These are phyloP conservation scores for Periconia sp. DNA, from an alignment of 2,329 filamentous ascomycete species.

Conservation along the genomic window DNA sequence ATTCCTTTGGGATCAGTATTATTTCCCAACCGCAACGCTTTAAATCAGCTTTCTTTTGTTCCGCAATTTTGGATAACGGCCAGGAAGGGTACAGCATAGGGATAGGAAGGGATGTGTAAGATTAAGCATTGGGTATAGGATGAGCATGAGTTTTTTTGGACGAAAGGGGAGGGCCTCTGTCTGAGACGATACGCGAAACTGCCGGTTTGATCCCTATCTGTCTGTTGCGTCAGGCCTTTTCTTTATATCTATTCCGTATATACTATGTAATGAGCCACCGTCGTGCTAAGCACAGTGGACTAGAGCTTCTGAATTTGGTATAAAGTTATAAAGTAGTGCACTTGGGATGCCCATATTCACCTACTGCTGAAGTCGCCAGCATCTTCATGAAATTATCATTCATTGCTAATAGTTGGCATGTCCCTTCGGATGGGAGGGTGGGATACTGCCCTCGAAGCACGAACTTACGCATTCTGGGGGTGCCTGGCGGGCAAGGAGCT, in stretches of 20 bases:
- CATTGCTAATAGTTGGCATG: no score
- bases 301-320: no score
- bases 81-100: slow-evolving; percentile 17
- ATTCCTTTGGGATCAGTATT: slow-evolving; percentile 97
- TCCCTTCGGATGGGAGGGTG: no score
- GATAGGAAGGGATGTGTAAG: slow-evolving; percentile 16
- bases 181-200: slow-evolving; percentile 9
- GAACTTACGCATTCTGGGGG: no score
- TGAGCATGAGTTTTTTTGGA: slow-evolving; percentile 4
- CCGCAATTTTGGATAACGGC: slow-evolving; percentile 3
- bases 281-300: no score
- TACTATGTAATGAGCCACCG: no score
- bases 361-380: no score
- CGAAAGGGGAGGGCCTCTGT: background rate
- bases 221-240: background rate
- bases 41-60: slow-evolving; percentile 34
- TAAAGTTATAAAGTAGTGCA: no score
- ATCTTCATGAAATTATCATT: no score
- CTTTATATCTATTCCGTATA: background rate
- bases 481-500: no score
- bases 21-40: slow-evolving; percentile 75
- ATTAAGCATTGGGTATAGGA: slow-evolving; percentile 16
- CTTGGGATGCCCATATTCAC: no score
- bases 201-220: slow-evolving; percentile 11
- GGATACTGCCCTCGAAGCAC: no score